Conservation (phyloP, 164 flowering plant species). For the Sedum album region DNA sequence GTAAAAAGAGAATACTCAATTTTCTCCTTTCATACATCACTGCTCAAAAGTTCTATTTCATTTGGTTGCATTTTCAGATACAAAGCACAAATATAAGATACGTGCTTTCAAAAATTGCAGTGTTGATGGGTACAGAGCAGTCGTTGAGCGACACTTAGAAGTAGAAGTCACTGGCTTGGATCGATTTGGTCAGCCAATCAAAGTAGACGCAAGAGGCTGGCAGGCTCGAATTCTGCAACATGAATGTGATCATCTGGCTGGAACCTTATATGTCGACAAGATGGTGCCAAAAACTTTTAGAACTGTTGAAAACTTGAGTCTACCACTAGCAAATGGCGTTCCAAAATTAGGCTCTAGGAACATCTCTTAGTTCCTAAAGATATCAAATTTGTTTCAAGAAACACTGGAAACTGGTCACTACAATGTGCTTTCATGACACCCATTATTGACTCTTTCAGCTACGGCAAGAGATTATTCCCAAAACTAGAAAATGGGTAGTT, state of each 20-base stretch:
- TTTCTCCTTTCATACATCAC: too few relatives aligned
- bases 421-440: too few relatives aligned
- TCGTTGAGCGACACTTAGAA: conserved; percentile 73
- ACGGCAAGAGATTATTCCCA: too few relatives aligned
- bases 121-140: conserved; percentile 85
- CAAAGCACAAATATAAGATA: background rate
- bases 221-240: conserved; percentile 90
- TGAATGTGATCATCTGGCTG: conserved; percentile 92
- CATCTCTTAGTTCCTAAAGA: background rate
- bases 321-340: conserved; percentile 73
- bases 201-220: conserved; percentile 81
- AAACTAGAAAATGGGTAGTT: too few relatives aligned
- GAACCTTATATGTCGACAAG: conserved; percentile 83
- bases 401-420: background rate
- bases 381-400: background rate
- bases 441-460: too few relatives aligned
- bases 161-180: conserved; percentile 80
- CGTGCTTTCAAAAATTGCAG: conserved; percentile 26
- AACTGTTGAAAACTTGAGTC: conserved; percentile 59
- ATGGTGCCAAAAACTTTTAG: conserved; percentile 79
- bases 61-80: background rate
- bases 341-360: conserved; percentile 55
- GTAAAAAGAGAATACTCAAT: conserved; percentile 21
- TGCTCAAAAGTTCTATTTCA: background rate
- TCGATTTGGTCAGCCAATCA: conserved; percentile 59